These are phyloP conservation scores for Sporothrix brunneoviolacea DNA, from an alignment of 2,329 filamentous ascomycete species.

Conservation along the genomic window DNA sequence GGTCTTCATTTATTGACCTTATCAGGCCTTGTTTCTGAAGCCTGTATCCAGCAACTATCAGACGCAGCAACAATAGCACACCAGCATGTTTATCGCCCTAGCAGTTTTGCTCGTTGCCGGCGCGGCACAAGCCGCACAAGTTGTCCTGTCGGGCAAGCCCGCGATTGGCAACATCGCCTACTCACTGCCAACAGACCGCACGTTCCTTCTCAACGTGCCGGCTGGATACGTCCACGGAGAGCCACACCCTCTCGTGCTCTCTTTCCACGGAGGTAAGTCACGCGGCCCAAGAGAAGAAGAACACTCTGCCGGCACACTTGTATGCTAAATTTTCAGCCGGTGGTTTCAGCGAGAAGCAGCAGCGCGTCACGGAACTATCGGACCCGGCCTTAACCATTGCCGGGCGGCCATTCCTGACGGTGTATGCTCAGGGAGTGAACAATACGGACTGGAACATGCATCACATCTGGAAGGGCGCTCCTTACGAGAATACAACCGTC, in stretches of 20 bases:
- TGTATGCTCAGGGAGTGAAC: constrained; percentile 14
- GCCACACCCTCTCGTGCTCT: constrained; percentile 11
- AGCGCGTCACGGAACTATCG: constrained; percentile 13
- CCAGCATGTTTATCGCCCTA: not conserved
- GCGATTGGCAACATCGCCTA: constrained; percentile 3
- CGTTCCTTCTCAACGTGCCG: constrained; percentile 13
- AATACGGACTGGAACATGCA: constrained; percentile 12
- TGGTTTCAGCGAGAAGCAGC: constrained; percentile 9
- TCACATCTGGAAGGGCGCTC: constrained; percentile 14
- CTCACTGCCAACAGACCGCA: constrained; percentile 6
- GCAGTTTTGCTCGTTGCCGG: not conserved
- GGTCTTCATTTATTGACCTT: not conserved
- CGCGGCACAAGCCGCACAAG: not conserved
- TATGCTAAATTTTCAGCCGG: constrained; percentile 3
- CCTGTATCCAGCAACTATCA: not conserved
- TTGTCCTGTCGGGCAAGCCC: constrained; percentile 1
- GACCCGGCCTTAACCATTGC: constrained; percentile 8
- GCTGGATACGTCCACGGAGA: not conserved
- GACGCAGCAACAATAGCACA: not conserved
- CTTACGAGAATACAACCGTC: constrained; percentile 14
- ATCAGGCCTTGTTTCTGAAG: not conserved
- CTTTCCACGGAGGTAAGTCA: constrained; percentile 10
- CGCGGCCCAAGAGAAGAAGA: not conserved
- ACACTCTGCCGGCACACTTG: not conserved
- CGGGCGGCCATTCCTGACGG: constrained; percentile 10